A percentile compares a stretch with the other conserved stretches of the same genome.
phyloP scores from a whole-genome alignment of 2,329 filamentous ascomycete genomes.

The Colletotrichum truncatum region DNA sequence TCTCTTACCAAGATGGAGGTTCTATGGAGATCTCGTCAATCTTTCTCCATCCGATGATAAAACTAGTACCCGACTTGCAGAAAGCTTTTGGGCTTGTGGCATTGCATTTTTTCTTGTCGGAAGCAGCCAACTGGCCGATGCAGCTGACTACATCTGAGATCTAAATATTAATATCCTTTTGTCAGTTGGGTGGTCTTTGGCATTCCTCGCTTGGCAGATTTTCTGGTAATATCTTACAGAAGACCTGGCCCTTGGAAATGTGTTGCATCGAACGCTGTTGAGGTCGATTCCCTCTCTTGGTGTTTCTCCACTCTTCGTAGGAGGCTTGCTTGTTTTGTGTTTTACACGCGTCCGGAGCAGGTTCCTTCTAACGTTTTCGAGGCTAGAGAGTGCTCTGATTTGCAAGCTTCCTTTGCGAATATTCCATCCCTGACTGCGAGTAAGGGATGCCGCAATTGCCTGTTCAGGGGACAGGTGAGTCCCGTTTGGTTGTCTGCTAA shows the following conservation, averaged over 20 bases:
- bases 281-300: background rate
- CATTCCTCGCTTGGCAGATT: too few relatives aligned
- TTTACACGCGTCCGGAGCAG: background rate
- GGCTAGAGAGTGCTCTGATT: background rate
- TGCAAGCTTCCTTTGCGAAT: background rate
- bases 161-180: background rate
- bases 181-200: too few relatives aligned
- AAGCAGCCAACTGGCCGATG: background rate
- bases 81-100: background rate
- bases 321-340: background rate
- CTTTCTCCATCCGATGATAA: constrained; percentile 16
- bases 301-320: background rate
- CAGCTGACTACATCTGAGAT: background rate
- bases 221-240: background rate
- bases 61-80: background rate
- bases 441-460: background rate
- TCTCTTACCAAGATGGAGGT: background rate
- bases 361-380: background rate
- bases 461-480: background rate
- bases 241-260: background rate
- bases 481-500: background rate
- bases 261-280: background rate
- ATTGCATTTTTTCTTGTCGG: background rate
- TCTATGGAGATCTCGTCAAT: background rate
- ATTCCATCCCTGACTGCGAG: background rate